These are phyloP conservation scores for Annona squamosa DNA, from an alignment of 164 flowering plant species.

Conservation along the genomic window DNA sequence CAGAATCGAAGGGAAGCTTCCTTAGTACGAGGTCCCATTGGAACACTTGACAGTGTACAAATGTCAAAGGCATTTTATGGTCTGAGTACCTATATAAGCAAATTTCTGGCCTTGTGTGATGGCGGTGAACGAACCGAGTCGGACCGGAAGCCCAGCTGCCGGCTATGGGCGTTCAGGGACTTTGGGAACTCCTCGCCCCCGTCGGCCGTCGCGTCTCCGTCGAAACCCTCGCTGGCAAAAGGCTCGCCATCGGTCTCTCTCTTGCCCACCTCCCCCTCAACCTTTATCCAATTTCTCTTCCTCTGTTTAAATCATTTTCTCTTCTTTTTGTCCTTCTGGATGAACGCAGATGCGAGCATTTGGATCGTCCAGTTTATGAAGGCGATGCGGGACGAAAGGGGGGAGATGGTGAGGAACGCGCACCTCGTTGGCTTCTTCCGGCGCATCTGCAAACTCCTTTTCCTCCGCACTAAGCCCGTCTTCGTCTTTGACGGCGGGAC, in stretches of 20 bases:
- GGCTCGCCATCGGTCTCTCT: constrained; percentile 69
- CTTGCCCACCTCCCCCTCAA: constrained; percentile 7
- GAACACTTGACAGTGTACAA: no score
- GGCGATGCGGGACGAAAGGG: constrained; percentile 96
- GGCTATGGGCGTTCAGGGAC: constrained; percentile 84
- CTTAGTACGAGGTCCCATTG: no score
- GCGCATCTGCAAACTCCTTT: constrained; percentile 85
- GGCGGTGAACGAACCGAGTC: not conserved
- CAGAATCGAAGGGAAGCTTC: no score
- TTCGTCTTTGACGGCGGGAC: constrained; percentile 96
- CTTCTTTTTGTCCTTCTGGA: not conserved
- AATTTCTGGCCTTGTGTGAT: not conserved
- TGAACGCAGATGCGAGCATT: constrained; percentile 75
- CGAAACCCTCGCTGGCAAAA: constrained; percentile 87
- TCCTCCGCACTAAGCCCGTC: constrained; percentile 79
- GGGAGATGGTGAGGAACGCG: constrained; percentile 91
- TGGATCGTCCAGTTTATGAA: constrained; percentile 98
- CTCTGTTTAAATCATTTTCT: not conserved
- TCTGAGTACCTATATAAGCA: not conserved
- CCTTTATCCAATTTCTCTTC: constrained; percentile 23
- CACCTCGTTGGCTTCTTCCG: constrained; percentile 88
- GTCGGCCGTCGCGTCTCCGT: constrained; percentile 98
- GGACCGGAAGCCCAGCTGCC: not conserved
- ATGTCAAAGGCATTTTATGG: no score
- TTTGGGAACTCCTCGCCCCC: constrained; percentile 96